Evolutionary conservation across 1,139 yeast genomes (phyloP), one percentile per base, ranked within the genome.

Genomic region (Torulaspora pretoriensis): DNA sequence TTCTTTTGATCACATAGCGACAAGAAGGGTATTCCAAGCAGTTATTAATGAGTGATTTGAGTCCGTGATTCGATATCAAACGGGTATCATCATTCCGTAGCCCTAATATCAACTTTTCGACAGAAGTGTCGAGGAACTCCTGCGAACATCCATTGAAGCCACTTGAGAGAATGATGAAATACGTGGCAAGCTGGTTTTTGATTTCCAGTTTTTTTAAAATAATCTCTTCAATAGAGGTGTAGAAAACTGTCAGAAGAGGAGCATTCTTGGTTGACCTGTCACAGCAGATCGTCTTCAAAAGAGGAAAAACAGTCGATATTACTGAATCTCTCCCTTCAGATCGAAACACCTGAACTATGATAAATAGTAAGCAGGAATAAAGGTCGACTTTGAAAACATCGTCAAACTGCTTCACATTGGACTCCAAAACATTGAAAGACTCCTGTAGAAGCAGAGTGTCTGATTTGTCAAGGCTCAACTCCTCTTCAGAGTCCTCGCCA

Each of bases 321-420:
- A 82, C 55, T n/a, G 59, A 61, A 24, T 61, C 53, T 35, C 66
- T 55, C 8, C 54, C 49, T 2, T 48, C 49, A 17, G 49, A 50
- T 46, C 44, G 55, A 35, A 77, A 77, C 24, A 84, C 70, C 55
- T 76, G 72, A 5, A 84, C 80, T 51, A 83, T 75, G 7, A 83
- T 73, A 56, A 74, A 83, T 25, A 89, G 65, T 39, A 85, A 58
- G 55, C 95, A 83, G 0, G 92, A 75, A 59, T 79, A 78, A 34
- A 89, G 68, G 59, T 89, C 97, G 13, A 71, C 65, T 54, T 78
- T 78, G 40, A 86, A 85, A 23, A 83, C 72, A 30, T 72, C 77
- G 1, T 94, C 90, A 54, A 89, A 80, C 28, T 68, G 69, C 9
- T 72, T 71, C 25, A 81, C 74, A 81, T 86, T 83, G 8, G 70